Percentiles rank a stretch among this genome's conserved stretches.
These are phyloP conservation scores for Botrytis squamosa DNA, from an alignment of 2,329 filamentous ascomycete species.

Conservation along the genomic window DNA sequence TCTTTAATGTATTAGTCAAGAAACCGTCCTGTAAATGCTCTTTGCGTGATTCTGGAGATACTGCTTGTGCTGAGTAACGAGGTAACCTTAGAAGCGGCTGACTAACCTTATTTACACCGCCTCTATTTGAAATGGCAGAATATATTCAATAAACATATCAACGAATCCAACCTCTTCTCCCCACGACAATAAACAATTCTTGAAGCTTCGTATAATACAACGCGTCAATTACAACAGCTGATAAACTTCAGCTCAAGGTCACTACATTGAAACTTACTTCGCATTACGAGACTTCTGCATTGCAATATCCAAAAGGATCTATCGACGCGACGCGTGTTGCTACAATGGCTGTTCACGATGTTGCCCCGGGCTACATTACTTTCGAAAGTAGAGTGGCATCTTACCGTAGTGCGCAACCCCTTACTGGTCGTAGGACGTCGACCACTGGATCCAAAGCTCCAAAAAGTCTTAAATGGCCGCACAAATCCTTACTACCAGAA, in stretches of 20 bases:
- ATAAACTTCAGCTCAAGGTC: background rate
- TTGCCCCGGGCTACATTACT: slow-evolving; percentile 54
- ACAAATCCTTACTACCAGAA: slow-evolving; percentile 63
- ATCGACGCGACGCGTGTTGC: slow-evolving; percentile 16
- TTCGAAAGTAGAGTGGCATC: slow-evolving; percentile 77
- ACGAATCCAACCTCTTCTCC: slow-evolving; percentile 1
- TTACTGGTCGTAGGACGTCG: slow-evolving; percentile 69
- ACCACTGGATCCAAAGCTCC: slow-evolving; percentile 56
- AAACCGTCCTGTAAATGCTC: no score
- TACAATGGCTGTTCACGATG: slow-evolving; percentile 33
- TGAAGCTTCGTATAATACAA: background rate
- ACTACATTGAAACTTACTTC: background rate
- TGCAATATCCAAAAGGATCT: background rate
- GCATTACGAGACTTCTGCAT: no score
- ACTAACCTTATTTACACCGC: background rate
- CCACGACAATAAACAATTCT: slow-evolving; percentile 5
- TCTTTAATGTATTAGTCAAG: no score
- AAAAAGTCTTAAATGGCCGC: slow-evolving; percentile 73
- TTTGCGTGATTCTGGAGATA: no score
- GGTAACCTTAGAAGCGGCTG: background rate
- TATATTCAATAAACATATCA: slow-evolving; percentile 8
- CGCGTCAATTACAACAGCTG: background rate
- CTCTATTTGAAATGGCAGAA: background rate
- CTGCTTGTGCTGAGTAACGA: no score
- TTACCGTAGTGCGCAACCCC: slow-evolving; percentile 65